Base-by-base conservation (phyloP, 805 yeast species). In the Saturnispora kantuleensis region DNA sequence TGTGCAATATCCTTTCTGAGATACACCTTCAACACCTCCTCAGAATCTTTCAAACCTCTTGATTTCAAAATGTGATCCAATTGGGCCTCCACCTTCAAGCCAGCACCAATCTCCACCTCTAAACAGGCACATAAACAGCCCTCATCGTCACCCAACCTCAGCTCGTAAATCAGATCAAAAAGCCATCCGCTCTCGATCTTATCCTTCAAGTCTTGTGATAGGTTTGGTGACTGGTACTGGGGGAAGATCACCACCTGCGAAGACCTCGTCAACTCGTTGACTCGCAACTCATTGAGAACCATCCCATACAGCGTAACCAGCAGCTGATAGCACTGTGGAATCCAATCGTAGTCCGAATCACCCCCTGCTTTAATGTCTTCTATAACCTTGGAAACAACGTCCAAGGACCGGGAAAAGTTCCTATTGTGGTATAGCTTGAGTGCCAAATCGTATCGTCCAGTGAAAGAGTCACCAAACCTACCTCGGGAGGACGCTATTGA, bases 11-110 rank as follows among this genome's bases (percentile, higher is more conserved):
- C 35, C 35, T 36, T 42, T 7, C 31, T 21, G 12, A 42, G 21
- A 30, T 42, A 42, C 13, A 35, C 7, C 12, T 36, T 42, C 15
- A 42, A 10, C 10, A 42, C 36, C 3, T 35, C 26, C 15, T 36
- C 33, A 11, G 36, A 30, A 11, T 42, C 32, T 9, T 12, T 28
- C 13, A 42, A 30, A 7, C 39, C 32, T 10, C 29, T 38, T n/a
- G 45, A 37, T 28, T 37, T 42, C 15, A 42, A 10, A 10, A 42
- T 36, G 21, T 42, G 41, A n/a, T 41, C 41, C 15, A 42, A 12
- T n/a, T 42, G 45, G n/a, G 36, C n/a, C n/a, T 42, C 45, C 13
- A 42, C 31, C n/a, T 42, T 37, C 5, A 42, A 40, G 8, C 31
- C 36, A 9, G 35, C 31, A 10, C 17, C 29, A 8, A 42, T 28